Evolutionary conservation across 495 filamentous ascomycete species (phyloP).

Genomic region (Penicillium nucicola): DNA sequence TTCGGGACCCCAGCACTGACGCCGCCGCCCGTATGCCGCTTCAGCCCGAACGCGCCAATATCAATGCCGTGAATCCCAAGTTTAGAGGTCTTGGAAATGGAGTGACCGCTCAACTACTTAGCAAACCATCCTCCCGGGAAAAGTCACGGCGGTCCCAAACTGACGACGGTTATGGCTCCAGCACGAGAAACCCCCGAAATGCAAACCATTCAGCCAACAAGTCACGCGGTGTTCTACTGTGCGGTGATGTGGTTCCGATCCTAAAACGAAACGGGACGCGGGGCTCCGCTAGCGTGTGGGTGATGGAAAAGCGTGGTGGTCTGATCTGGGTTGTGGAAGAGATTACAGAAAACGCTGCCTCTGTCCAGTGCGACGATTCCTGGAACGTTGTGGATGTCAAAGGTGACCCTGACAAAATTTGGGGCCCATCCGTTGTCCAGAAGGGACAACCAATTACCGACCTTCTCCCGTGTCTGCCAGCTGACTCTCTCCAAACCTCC

Average conservation of each 20-base stretch:
- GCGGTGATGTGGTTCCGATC: slow-evolving; percentile 96
- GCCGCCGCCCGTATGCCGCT: slow-evolving; percentile 39
- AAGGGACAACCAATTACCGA: slow-evolving; percentile 68
- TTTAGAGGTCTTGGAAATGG: slow-evolving; percentile 68
- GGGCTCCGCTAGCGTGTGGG: slow-evolving; percentile 93
- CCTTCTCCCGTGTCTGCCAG: slow-evolving; percentile 79
- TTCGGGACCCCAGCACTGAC: slow-evolving; percentile 58
- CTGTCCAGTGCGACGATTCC: slow-evolving; percentile 66
- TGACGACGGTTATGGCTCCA: slow-evolving; percentile 70
- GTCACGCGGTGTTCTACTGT: slow-evolving; percentile 87
- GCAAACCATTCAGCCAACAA: slow-evolving; percentile 63
- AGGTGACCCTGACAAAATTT: slow-evolving; percentile 73
- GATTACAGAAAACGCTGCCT: slow-evolving; percentile 89
- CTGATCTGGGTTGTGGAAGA: slow-evolving; percentile 98
- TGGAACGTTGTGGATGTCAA: slow-evolving; percentile 64
- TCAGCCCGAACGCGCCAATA: slow-evolving; percentile 33
- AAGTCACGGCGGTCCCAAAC: slow-evolving; percentile 63
- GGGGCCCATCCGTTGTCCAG: slow-evolving; percentile 66
- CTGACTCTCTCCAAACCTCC: slow-evolving; percentile 58
- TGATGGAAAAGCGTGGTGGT: slow-evolving; percentile 92
- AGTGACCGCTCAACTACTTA: slow-evolving; percentile 80
- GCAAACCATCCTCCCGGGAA: slow-evolving; percentile 78
- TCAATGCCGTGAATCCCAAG: slow-evolving; percentile 39
- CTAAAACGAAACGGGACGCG: slow-evolving; percentile 88
- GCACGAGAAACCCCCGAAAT: slow-evolving; percentile 47